A percentile compares a stretch with the other conserved stretches of the same genome.
Evolutionary conservation across 164 flowering plant genomes (phyloP).

Genomic region (Aristolochia fimbriata): DNA sequence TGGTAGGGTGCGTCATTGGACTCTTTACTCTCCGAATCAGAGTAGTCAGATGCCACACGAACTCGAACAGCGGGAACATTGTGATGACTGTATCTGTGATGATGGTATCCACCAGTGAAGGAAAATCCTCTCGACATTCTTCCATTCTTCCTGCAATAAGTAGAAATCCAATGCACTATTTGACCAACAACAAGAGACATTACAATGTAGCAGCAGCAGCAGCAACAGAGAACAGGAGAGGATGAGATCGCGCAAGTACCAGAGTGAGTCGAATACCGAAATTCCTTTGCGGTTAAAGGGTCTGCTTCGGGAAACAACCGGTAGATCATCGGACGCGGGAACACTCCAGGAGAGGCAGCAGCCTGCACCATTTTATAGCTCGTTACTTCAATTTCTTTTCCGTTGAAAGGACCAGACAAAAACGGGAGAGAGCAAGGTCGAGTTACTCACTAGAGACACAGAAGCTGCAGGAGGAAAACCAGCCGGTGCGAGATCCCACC

Average conservation of each 20-base stretch:
- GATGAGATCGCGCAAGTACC: neutral
- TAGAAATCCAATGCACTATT: neutral
- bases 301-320: no score
- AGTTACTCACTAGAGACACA: no score
- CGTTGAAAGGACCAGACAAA: no score
- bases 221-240: no score
- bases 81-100: neutral
- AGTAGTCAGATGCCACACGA: neutral
- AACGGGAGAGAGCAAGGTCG: no score
- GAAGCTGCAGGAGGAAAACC: neutral
- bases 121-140: neutral
- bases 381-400: no score
- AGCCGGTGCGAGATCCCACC: neutral
- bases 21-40: neutral
- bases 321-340: no score
- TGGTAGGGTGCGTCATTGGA: slow-evolving; percentile 1
- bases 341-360: no score
- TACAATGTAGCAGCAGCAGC: neutral
- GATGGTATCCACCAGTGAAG: neutral
- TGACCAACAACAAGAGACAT: neutral
- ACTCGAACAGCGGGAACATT: slow-evolving; percentile 1
- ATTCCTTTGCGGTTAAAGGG: no score
- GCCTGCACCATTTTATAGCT: no score
- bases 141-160: neutral
- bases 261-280: neutral